Conservation (phyloP, 345 rosid genomes). For the Clarkia xantiana region DNA sequence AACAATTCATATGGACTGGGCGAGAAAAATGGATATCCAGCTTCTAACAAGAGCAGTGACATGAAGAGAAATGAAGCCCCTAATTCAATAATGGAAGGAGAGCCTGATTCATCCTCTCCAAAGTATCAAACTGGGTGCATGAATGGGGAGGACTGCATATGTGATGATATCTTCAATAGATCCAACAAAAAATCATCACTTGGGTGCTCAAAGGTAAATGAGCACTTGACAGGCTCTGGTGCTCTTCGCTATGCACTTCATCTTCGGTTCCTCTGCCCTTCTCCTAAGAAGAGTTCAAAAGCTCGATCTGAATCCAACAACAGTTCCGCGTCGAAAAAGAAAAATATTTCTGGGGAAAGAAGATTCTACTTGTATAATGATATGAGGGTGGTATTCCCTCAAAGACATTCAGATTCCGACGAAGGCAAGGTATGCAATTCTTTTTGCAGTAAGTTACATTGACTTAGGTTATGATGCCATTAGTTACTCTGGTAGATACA, state of each 20-base stretch:
- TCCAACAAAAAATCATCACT: constrained; percentile 15
- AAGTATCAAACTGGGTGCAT: constrained; percentile 8
- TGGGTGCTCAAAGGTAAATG: constrained; percentile 39
- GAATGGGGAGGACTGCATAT: constrained; percentile 11
- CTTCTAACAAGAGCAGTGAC: not conserved
- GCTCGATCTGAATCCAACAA: constrained; percentile 34
- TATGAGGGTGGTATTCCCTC: constrained; percentile 80
- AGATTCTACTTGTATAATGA: constrained; percentile 82
- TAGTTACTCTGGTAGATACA: not conserved
- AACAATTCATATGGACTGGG: too few relatives aligned
- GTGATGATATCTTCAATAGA: constrained; percentile 12
- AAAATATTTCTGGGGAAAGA: constrained; percentile 23
- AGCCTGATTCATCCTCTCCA: constrained; percentile 8
- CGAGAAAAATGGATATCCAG: too few relatives aligned
- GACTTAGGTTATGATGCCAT: not conserved
- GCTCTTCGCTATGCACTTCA: constrained; percentile 85
- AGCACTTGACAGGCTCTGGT: constrained; percentile 36
- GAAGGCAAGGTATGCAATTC: constrained; percentile 82
- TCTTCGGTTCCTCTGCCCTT: constrained; percentile 68
- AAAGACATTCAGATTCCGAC: constrained; percentile 84
- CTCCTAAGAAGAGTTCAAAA: constrained; percentile 41
- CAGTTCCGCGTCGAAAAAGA: constrained; percentile 22
- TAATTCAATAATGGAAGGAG: constrained; percentile 1
- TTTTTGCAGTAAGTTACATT: not conserved
- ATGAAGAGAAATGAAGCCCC: not conserved